A percentile compares a stretch with the other conserved stretches of the same genome.
Conservation (phyloP, 257 asterid species). For the Solanum appendiculatum region DNA sequence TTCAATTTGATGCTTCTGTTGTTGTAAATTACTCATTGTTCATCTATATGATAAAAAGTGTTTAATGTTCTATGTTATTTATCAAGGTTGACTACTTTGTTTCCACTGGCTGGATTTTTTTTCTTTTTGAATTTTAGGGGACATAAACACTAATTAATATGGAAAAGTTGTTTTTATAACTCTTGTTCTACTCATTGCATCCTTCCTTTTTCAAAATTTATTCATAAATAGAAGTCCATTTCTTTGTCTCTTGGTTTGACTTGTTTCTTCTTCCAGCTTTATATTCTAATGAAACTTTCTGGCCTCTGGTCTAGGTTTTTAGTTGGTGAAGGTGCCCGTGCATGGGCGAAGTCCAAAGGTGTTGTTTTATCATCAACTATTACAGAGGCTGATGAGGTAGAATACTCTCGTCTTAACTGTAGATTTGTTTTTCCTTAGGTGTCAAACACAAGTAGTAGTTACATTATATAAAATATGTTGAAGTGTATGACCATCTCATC, state of each 20-base stretch:
- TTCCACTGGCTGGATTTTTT: background rate
- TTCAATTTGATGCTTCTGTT: background rate
- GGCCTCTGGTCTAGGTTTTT: conserved; percentile 47
- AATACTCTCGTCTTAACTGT: background rate
- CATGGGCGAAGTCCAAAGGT: conserved; percentile 85
- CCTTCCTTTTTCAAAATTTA: background rate
- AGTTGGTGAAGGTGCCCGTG: conserved; percentile 87
- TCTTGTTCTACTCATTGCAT: background rate
- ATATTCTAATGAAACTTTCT: background rate
- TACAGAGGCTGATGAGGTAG: conserved; percentile 54
- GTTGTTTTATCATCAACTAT: conserved; percentile 28
- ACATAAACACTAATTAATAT: background rate
- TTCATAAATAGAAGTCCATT: background rate
- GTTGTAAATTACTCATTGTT: background rate
- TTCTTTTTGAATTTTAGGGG: background rate
- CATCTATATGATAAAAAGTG: background rate
- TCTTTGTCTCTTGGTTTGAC: background rate
- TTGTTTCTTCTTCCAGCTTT: background rate
- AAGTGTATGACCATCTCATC: background rate
- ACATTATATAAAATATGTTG: background rate
- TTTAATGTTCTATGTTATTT: background rate
- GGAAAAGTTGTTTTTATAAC: background rate
- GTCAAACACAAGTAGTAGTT: background rate
- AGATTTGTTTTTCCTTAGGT: background rate
- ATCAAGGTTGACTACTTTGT: background rate